phyloP scores from a whole-genome alignment of 2,329 filamentous ascomycete genomes.

The Claviceps pusilla region DNA sequence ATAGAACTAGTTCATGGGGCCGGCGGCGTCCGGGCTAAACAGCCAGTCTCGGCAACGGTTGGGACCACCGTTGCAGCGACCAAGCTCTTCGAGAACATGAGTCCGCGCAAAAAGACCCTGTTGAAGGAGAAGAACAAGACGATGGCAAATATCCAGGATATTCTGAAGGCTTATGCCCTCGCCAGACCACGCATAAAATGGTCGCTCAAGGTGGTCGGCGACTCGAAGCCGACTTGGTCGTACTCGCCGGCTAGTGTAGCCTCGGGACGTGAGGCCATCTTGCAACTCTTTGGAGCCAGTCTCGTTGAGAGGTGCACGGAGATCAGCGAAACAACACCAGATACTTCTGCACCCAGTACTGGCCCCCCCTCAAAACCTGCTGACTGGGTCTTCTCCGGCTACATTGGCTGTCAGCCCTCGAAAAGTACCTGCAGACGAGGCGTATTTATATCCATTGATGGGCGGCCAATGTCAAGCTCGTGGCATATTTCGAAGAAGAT shows the following conservation, averaged over 20 bases:
- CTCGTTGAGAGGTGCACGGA: conserved; percentile 40
- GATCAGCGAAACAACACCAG: conserved; percentile 7
- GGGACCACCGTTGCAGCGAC: conserved; percentile 53
- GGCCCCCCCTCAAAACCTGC: neutral
- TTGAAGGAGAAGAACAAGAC: conserved; percentile 43
- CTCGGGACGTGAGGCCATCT: conserved; percentile 39
- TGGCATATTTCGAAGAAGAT: conserved; percentile 39
- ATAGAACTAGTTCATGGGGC: conserved; percentile 25
- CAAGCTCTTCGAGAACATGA: conserved; percentile 43
- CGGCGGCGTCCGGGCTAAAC: conserved; percentile 17
- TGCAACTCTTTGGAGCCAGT: conserved; percentile 46
- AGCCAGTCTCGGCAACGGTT: conserved; percentile 36
- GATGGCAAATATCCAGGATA: conserved; percentile 40
- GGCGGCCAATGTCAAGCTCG: conserved; percentile 42
- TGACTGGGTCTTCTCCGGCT: conserved; percentile 32
- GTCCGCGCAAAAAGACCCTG: conserved; percentile 46
- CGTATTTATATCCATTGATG: conserved; percentile 53
- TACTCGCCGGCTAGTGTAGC: conserved; percentile 42
- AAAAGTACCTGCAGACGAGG: neutral
- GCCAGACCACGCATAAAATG: conserved; percentile 49
- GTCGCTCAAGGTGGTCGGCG: conserved; percentile 42
- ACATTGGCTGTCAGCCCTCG: conserved; percentile 34
- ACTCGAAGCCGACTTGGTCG: conserved; percentile 37
- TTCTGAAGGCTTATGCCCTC: conserved; percentile 51
- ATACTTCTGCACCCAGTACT: neutral